Base-by-base conservation (phyloP, 2,329 filamentous ascomycete species). In the Cytospora mali region DNA sequence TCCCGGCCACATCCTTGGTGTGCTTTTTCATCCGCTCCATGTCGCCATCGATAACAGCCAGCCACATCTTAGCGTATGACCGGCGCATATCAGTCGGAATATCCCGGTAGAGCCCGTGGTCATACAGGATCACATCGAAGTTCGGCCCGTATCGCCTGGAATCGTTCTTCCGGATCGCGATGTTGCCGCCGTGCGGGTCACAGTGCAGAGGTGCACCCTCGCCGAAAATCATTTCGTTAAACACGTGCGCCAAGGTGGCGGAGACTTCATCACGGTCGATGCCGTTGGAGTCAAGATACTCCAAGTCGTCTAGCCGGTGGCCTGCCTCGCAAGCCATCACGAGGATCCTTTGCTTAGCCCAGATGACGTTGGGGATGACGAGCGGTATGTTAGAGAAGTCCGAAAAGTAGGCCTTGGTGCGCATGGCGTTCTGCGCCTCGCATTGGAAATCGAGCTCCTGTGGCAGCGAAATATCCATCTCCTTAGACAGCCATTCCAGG, bases 191-290 rank as follows among this genome's bases (percentile, higher is more conserved):
- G 72, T 99, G 95, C 0, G 95, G 95, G 73, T 99, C 95, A 77
- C 95, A 99, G 78, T 99, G 95, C 46, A 99, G 79, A 0, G 95
- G 93, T 0, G 94, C 94, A 64, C 89, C 84, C 58, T 88, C 85
- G 55, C 94, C 93, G 68, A 99, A 99, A 69, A 99, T 97, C 95
- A 99, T 99, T 74, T 98, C 93, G 80, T 99, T 99, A 83, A 99
- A 99, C 64, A 99, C 92, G 64, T 89, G 88, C 0, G 95, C 90
- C 4, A 99, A 81, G 0, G 93, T 90, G 1, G 94, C 93, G 0
- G 93, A 96, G 6, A 99, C 95, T 75, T 98, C 94, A 72, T 98
- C 95, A 23, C 95, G 88, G 75, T 96, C 92, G 72, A 99, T 99
- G 62, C 86, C 84, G 73, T 96, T 90, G 7, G 83, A 80, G 74